Evolutionary conservation across 257 asterid species (phyloP).

Genomic region (Rehmannia glutinosa): DNA sequence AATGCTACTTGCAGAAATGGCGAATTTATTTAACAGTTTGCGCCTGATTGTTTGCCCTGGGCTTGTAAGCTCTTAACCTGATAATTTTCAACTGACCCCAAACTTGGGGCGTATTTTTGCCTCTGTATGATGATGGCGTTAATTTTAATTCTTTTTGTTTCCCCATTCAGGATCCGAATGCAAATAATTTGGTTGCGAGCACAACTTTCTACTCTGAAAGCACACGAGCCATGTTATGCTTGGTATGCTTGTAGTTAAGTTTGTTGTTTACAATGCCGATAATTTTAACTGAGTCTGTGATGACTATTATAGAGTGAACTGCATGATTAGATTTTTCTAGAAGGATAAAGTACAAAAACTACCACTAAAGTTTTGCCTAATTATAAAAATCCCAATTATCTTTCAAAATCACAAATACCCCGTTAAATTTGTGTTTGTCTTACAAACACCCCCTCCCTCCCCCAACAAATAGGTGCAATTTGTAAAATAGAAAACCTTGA

Average conservation of each 20-base stretch:
- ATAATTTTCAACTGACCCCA: neutral
- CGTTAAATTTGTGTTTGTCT: too few relatives aligned
- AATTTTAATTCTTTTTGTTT: neutral
- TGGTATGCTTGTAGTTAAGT: slow-evolving; percentile 53
- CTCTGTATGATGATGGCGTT: slow-evolving; percentile 10
- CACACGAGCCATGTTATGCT: slow-evolving; percentile 88
- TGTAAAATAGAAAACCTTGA: too few relatives aligned
- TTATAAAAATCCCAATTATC: neutral
- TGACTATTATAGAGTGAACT: neutral
- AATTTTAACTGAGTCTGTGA: neutral
- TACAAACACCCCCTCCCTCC: too few relatives aligned
- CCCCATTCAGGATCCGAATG: slow-evolving; percentile 75
- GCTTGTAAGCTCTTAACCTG: slow-evolving; percentile 51
- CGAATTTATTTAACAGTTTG: slow-evolving; percentile 59
- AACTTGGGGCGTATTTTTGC: slow-evolving; percentile 7
- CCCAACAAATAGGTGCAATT: neutral
- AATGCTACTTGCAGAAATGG: slow-evolving; percentile 79
- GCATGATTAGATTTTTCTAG: neutral
- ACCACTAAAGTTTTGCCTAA: neutral
- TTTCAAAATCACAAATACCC: neutral
- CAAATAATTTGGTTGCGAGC: slow-evolving; percentile 85
- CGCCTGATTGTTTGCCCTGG: slow-evolving; percentile 74
- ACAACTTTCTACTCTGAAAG: slow-evolving; percentile 85
- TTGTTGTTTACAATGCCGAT: neutral
- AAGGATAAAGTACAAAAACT: neutral